Conservation (phyloP, 441 rosid species). For the Populus hybrid region DNA sequence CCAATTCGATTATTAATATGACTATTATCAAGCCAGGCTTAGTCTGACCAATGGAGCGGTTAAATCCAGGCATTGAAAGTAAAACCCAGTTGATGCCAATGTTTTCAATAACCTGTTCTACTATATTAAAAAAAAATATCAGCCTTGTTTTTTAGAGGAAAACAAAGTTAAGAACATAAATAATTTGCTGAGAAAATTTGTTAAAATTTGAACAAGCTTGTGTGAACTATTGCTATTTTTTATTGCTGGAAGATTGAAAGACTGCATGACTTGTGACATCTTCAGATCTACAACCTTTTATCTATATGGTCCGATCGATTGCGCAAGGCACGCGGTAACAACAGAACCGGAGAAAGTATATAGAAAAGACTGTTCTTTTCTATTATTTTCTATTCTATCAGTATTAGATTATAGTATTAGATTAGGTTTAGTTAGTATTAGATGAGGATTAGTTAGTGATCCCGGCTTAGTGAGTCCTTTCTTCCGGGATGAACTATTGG, state of each 20-base stretch:
- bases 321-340: slow-evolving; percentile 3
- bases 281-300: neutral
- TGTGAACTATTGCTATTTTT: neutral
- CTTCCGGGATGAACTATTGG: no score
- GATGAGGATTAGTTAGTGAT: no score
- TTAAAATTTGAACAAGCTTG: no score
- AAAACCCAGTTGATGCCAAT: no score
- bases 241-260: neutral
- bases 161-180: neutral
- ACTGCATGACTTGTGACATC: neutral
- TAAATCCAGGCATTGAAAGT: neutral
- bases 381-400: neutral
- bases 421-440: neutral
- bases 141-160: neutral
- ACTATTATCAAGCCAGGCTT: neutral
- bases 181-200: neutral
- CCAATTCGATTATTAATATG: neutral
- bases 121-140: no score
- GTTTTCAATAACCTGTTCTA: no score
- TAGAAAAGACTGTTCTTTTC: neutral
- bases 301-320: slow-evolving; percentile 8
- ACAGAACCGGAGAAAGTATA: neutral
- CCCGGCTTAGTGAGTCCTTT: no score
- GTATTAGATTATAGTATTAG: neutral
- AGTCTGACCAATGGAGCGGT: neutral